Evolutionary conservation across 2,329 filamentous ascomycete species (phyloP).

Genomic region (Sclerotiophoma versabilis): DNA sequence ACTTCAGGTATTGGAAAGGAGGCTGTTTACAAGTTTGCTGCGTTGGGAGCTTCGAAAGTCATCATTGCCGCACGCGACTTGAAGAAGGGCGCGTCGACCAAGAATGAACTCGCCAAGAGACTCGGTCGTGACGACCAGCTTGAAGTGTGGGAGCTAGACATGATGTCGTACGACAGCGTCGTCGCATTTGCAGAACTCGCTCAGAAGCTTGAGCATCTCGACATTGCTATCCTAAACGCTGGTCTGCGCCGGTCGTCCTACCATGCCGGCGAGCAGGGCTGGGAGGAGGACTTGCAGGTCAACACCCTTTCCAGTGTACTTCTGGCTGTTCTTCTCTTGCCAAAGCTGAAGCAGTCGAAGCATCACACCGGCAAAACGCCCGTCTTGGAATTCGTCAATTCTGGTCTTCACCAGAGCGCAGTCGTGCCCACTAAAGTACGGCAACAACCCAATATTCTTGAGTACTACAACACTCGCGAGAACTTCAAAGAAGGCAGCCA

Average conservation of each 20-base stretch:
- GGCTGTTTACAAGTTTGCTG: slow-evolving; percentile 48
- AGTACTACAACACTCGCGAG: slow-evolving; percentile 39
- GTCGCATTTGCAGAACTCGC: slow-evolving; percentile 41
- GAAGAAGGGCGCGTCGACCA: slow-evolving; percentile 47
- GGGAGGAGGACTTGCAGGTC: slow-evolving; percentile 61
- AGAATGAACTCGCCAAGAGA: slow-evolving; percentile 36
- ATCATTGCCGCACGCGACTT: slow-evolving; percentile 49
- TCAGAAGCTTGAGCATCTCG: slow-evolving; percentile 41
- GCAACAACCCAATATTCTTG: slow-evolving; percentile 33
- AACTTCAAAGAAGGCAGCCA: slow-evolving; percentile 34
- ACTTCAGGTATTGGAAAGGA: slow-evolving; percentile 51
- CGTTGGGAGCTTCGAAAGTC: slow-evolving; percentile 45
- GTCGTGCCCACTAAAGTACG: slow-evolving; percentile 31
- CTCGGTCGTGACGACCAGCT: slow-evolving; percentile 36
- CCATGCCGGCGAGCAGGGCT: slow-evolving; percentile 40
- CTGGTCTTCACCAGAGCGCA: slow-evolving; percentile 38
- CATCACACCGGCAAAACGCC: slow-evolving; percentile 30
- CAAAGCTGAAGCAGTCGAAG: slow-evolving; percentile 43
- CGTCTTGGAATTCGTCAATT: slow-evolving; percentile 45
- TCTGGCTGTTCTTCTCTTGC: slow-evolving; percentile 60
- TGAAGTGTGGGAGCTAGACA: slow-evolving; percentile 48
- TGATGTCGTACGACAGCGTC: slow-evolving; percentile 46
- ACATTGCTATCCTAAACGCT: slow-evolving; percentile 52
- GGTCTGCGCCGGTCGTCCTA: slow-evolving; percentile 39
- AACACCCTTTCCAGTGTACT: slow-evolving; percentile 65